A percentile compares a stretch with the other conserved stretches of the same genome.
phyloP scores from a whole-genome alignment of 1,284 basidiomycete species.

The Trametes versicolor region DNA sequence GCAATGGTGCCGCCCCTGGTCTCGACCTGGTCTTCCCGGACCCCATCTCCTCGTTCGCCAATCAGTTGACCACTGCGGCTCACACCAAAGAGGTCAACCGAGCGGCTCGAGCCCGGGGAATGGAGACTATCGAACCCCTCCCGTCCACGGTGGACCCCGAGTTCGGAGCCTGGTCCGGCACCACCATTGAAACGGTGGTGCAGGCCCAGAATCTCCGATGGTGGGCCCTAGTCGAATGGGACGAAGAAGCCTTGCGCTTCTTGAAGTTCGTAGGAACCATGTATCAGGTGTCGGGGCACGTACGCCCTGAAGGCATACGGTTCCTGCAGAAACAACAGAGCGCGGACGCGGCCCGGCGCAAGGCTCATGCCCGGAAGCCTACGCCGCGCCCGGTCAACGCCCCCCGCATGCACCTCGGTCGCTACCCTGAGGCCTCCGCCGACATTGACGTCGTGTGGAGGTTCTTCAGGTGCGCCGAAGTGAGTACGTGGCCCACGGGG shows the following conservation, averaged over 20 bases:
- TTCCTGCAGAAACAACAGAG: background rate
- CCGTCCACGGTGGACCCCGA: background rate
- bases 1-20: background rate
- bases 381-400: background rate
- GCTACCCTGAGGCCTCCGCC: background rate
- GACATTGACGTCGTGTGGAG: background rate
- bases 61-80: background rate
- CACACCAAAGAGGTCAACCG: background rate
- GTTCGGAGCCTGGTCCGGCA: background rate
- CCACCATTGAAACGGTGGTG: background rate
- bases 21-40: background rate
- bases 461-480: background rate
- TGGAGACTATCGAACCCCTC: background rate
- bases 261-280: background rate
- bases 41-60: background rate
- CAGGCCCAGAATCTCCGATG: slow-evolving; percentile 1
- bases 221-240: background rate
- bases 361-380: no score
- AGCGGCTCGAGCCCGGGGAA: background rate
- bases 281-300: background rate
- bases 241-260: background rate
- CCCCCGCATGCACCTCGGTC: background rate
- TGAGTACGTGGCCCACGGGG: background rate
- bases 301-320: background rate
- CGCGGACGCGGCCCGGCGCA: background rate